Percentiles rank a stretch among this genome's conserved stretches.
Conservation (phyloP, 106 monocot genomes). For the Dendrobium nobile region DNA sequence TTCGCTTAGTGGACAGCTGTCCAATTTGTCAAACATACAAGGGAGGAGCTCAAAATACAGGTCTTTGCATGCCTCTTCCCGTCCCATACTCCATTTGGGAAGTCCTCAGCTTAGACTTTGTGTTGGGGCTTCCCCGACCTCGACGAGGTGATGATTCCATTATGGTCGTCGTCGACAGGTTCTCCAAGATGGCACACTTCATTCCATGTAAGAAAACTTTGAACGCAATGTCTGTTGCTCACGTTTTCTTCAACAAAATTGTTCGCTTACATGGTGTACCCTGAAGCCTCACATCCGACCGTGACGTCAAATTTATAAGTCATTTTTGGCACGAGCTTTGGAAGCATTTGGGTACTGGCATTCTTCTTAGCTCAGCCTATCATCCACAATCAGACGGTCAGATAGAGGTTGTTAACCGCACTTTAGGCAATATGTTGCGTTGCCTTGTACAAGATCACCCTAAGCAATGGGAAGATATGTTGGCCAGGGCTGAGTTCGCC, state of each 20-base stretch:
- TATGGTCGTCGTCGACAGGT: too few species aligned
- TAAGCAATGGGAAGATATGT: not conserved
- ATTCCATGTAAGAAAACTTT: too few species aligned
- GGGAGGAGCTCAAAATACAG: not conserved
- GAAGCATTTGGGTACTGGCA: not conserved
- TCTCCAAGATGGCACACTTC: too few species aligned
- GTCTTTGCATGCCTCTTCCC: not conserved
- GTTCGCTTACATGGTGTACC: not conserved
- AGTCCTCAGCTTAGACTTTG: too few species aligned
- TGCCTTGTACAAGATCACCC: not conserved
- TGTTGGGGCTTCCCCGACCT: too few species aligned
- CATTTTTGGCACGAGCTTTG: not conserved
- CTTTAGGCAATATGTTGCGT: not conserved
- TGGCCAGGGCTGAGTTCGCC: not conserved
- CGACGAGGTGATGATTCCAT: too few species aligned
- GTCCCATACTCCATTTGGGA: not conserved
- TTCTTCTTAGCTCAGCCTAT: not conserved
- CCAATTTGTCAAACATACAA: not conserved
- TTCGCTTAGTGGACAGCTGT: not conserved
- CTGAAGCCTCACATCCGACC: not conserved
- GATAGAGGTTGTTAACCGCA: not conserved
- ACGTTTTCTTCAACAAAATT: not conserved
- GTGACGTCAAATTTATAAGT: not conserved
- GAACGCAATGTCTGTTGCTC: too few species aligned
- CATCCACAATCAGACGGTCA: not conserved